Conservation (phyloP, 805 yeast genomes). For the Naumovozyma dairenensis region DNA sequence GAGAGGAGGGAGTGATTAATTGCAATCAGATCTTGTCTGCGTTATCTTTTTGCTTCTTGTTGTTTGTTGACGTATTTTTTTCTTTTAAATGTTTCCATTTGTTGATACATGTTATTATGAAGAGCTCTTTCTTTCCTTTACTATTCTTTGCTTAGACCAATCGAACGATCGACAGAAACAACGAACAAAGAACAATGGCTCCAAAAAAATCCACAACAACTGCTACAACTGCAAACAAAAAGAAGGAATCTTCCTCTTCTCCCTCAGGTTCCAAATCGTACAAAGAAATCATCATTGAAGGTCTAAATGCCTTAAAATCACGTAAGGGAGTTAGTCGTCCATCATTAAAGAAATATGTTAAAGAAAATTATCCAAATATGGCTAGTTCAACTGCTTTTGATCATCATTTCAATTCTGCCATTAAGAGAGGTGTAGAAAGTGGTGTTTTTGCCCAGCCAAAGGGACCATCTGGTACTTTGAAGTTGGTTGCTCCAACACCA, state of each 20-base stretch:
- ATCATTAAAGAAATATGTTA: constrained; percentile 76
- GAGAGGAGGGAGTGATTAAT: too few species aligned
- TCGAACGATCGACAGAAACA: not conserved
- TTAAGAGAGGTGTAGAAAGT: constrained; percentile 70
- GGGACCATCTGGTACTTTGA: constrained; percentile 83
- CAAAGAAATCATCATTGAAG: constrained; percentile 38
- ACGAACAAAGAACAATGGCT: constrained; percentile 6
- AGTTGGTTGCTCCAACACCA: constrained; percentile 32
- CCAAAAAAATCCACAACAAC: constrained; percentile 5
- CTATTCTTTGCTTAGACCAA: not conserved
- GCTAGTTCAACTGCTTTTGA: constrained; percentile 59
- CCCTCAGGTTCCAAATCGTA: constrained; percentile 13
- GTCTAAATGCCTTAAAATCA: constrained; percentile 50
- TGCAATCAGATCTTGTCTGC: too few species aligned
- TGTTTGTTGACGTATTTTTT: not conserved
- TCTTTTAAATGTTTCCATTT: not conserved
- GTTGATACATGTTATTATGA: too few species aligned
- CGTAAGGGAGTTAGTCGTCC: constrained; percentile 81
- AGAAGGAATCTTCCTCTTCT: constrained; percentile 2
- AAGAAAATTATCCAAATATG: constrained; percentile 41
- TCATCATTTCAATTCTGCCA: constrained; percentile 62
- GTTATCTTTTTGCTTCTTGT: not conserved
- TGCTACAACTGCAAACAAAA: constrained; percentile 4
- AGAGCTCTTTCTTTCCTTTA: not conserved
- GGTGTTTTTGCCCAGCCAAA: constrained; percentile 76